Conservation (phyloP, 164 flowering plant genomes). For the grape (Vitis vinifera) region DNA sequence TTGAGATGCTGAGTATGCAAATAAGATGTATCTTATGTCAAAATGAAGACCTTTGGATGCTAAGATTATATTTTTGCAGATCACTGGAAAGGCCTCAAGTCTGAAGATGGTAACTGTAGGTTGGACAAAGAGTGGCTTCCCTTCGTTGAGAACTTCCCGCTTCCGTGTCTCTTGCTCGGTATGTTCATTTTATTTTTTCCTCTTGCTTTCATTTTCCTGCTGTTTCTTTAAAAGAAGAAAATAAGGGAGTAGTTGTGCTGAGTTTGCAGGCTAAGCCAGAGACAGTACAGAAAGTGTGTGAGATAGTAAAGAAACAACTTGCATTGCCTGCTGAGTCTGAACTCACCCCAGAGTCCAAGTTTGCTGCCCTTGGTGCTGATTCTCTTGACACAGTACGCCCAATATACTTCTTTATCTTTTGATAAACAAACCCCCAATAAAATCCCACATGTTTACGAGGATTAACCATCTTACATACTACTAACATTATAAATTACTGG, state of each 20-base stretch:
- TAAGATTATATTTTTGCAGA: constrained; percentile 18
- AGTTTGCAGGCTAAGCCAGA: constrained; percentile 32
- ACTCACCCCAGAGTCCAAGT: constrained; percentile 29
- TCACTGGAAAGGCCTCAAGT: constrained; percentile 20
- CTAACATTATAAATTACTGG: too few species aligned
- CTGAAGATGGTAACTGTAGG: constrained; percentile 24
- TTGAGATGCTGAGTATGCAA: too few species aligned
- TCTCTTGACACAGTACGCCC: constrained; percentile 41
- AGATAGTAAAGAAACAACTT: constrained; percentile 35
- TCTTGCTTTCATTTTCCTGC: background rate
- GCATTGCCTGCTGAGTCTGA: constrained; percentile 24
- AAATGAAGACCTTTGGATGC: background rate
- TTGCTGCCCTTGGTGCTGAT: constrained; percentile 37
- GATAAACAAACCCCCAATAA: background rate
- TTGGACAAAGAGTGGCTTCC: constrained; percentile 31
- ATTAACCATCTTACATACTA: background rate
- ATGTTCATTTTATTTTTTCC: background rate
- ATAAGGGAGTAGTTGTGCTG: background rate
- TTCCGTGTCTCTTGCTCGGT: constrained; percentile 41
- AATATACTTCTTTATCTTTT: background rate
- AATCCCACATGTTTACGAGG: background rate
- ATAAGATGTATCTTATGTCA: too few species aligned
- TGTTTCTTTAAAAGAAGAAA: background rate
- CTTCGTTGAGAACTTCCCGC: constrained; percentile 35
- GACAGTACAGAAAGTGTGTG: constrained; percentile 33